A percentile compares a stretch with the other conserved stretches of the same genome.
Conservation (phyloP, 352 stramenopile species). For the Phytophthora fragariaefolia region DNA sequence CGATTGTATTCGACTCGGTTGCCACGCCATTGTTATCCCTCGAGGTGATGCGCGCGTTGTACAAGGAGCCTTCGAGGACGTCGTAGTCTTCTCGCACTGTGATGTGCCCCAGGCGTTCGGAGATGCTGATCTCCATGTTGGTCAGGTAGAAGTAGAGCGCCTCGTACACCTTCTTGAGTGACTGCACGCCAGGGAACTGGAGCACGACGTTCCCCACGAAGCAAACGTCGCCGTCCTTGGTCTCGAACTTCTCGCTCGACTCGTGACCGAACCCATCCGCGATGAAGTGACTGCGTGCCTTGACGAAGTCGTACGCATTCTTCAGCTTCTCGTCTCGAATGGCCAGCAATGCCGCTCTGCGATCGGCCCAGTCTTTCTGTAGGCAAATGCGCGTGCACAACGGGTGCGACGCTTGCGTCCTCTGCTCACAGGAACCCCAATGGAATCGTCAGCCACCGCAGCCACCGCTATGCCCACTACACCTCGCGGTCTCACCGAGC, state of each 20-base stretch:
- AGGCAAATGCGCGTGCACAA: conserved; percentile 37
- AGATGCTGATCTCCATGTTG: conserved; percentile 58
- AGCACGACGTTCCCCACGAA: conserved; percentile 28
- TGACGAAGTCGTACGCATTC: conserved; percentile 26
- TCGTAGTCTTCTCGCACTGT: conserved; percentile 36
- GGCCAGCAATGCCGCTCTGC: conserved; percentile 20
- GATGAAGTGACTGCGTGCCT: conserved; percentile 11
- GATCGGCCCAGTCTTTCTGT: conserved; percentile 14
- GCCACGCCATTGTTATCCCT: conserved; percentile 16
- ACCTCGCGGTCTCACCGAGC: conserved; percentile 12
- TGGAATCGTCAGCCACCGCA: neutral
- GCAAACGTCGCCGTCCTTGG: conserved; percentile 36
- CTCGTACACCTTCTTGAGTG: conserved; percentile 42
- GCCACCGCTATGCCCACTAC: neutral
- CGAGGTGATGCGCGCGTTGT: conserved; percentile 40
- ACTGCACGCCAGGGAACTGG: conserved; percentile 41
- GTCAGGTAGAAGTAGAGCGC: conserved; percentile 44
- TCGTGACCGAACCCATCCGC: conserved; percentile 6
- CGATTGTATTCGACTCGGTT: conserved; percentile 36
- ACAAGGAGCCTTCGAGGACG: conserved; percentile 22
- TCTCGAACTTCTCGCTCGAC: conserved; percentile 36
- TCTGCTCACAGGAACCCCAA: conserved; percentile 7
- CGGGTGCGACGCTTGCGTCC: conserved; percentile 25
- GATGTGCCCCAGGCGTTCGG: conserved; percentile 32
- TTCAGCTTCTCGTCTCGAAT: conserved; percentile 32